phyloP scores from a whole-genome alignment of 1,284 basidiomycete species.

The Sporisorium graminicola region DNA sequence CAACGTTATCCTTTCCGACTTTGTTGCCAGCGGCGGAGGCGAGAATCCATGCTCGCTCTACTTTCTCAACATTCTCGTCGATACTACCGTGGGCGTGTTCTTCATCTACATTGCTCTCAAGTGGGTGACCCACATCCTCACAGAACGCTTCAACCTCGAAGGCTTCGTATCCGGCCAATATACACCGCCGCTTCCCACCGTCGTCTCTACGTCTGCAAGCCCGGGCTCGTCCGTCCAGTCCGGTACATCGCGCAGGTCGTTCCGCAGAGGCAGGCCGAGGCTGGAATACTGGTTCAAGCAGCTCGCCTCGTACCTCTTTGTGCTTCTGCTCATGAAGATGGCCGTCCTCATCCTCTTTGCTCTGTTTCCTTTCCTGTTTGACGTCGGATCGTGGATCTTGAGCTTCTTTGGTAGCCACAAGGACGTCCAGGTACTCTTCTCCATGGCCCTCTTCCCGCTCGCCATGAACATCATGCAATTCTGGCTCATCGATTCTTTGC shows the following conservation, averaged over 20 bases:
- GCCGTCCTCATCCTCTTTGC: conserved; percentile 80
- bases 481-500: conserved; percentile 68
- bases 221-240: conserved; percentile 10
- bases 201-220: conserved; percentile 4
- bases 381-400: conserved; percentile 83
- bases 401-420: conserved; percentile 78
- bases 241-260: conserved; percentile 14
- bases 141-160: conserved; percentile 77
- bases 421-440: conserved; percentile 70
- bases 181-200: conserved; percentile 37
- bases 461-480: conserved; percentile 77
- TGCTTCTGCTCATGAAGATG: conserved; percentile 87
- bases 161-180: conserved; percentile 90
- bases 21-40: conserved; percentile 49
- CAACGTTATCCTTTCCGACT: conserved; percentile 77
- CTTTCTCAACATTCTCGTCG: conserved; percentile 92
- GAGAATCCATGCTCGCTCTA: conserved; percentile 73
- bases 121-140: conserved; percentile 78
- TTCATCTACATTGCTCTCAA: conserved; percentile 86
- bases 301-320: conserved; percentile 84
- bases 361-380: conserved; percentile 76
- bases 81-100: conserved; percentile 91
- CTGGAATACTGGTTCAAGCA: conserved; percentile 82
- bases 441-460: conserved; percentile 92
- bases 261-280: conserved; percentile 30